phyloP scores from a whole-genome alignment of 768 basidiomycete genomes.

The Auriculariales sp. region DNA sequence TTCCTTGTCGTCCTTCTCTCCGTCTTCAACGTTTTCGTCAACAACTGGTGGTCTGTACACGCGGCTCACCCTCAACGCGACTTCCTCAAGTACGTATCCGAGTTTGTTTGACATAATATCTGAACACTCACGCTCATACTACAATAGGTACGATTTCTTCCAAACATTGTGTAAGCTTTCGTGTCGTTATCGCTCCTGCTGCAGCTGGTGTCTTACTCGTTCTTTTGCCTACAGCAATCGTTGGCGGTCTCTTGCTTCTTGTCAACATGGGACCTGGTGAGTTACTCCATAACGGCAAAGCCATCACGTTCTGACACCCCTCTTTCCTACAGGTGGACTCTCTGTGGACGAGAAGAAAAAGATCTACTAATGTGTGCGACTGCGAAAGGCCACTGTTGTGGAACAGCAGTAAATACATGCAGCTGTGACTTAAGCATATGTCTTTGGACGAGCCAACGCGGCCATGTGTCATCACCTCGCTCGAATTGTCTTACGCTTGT shows the following conservation, averaged over 20 bases:
- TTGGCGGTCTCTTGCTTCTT: constrained; percentile 90
- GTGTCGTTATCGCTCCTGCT: too few species aligned
- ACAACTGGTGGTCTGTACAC: constrained; percentile 97
- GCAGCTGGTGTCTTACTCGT: constrained; percentile 3
- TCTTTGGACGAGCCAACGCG: too few species aligned
- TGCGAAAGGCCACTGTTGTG: too few species aligned
- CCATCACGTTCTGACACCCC: too few species aligned
- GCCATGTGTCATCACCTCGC: too few species aligned
- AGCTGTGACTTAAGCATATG: too few species aligned
- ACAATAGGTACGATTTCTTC: constrained; percentile 89
- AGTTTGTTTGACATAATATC: constrained; percentile 2
- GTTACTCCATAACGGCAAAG: too few species aligned
- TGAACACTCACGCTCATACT: constrained; percentile 10
- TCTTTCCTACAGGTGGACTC: constrained; percentile 49
- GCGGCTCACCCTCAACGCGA: constrained; percentile 88
- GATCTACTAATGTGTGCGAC: constrained; percentile 66
- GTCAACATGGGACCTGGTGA: constrained; percentile 95
- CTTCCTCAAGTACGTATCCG: constrained; percentile 77
- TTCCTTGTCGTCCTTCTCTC: constrained; percentile 89
- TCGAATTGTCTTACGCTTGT: too few species aligned
- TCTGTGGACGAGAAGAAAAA: constrained; percentile 99
- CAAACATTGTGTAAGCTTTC: constrained; percentile 74
- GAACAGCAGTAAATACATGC: too few species aligned
- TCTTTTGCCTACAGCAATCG: constrained; percentile 45
- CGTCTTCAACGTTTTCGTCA: constrained; percentile 93